Base-by-base conservation (phyloP, 208 protist species). In the Trypanosoma brucei region DNA sequence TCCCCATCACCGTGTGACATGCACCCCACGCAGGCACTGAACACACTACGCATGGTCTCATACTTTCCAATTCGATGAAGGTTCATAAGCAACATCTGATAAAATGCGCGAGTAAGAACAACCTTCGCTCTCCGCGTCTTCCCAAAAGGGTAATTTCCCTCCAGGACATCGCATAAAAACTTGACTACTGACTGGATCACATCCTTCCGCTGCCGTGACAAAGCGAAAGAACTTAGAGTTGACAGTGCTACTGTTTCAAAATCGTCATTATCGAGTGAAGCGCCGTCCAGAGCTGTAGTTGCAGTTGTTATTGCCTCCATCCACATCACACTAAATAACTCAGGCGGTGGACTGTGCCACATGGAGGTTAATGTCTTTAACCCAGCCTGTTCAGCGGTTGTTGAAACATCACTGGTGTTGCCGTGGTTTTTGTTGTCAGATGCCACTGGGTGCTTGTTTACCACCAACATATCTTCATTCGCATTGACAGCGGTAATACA, bases 51-150 rank as follows among this genome's bases (percentile, higher is more conserved):
- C 75, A 92, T 91, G 40, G 79, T 53, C 9, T 68, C 72, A 55
- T 76, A 94, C 69, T 78, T 79, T 22, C 85, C 88, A 65, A 94
- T 84, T 55, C 83, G 84, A 70, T 92, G 88, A 5, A 89, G 61
- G 61, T 94, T 94, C 22, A 49, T 64, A 65, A 89, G 80, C 7
- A 91, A 55, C 3, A 88, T 46, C 13, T 69, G 45, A 48, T 78
- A 66, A 3, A 94, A 61, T 14, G 73, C 73, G 8, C 52, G 59
- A 31, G 72, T 79, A 11, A 88, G 57, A 45, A 56, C 70, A 36
- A 73, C 64, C 53, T 79, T 81, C 3, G 84, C 78, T 11, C 79
- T 75, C 2, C 74, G 70, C 2, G 75, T 75, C 11, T 45, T 51
- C 14, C 81, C 79, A 52, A 80, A 82, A 3, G 64, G 42, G 2